phyloP scores from a whole-genome alignment of 129 eudicot species.

The Heracleum sosnowskyi region DNA sequence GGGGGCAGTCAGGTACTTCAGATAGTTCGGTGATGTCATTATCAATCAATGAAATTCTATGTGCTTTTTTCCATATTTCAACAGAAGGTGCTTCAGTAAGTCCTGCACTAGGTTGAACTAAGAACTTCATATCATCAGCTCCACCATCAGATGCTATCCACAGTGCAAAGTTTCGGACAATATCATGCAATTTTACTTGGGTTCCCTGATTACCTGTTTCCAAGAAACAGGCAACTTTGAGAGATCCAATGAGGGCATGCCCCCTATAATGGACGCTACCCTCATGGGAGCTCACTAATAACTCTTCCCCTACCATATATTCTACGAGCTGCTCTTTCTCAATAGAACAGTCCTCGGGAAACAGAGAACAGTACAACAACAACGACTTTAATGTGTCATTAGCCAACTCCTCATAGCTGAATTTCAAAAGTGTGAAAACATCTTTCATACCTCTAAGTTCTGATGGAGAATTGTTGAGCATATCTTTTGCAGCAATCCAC shows the following conservation, averaged over 20 bases:
- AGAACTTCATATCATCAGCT: constrained; percentile 4
- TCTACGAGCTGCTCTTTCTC: constrained; percentile 28
- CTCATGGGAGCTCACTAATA: constrained; percentile 9
- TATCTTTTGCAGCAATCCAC: constrained; percentile 26
- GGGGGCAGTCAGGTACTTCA: constrained; percentile 22
- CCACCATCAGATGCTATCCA: constrained; percentile 26
- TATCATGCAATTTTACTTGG: constrained; percentile 39
- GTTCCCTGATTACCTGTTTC: constrained; percentile 19
- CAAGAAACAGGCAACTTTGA: constrained; percentile 22
- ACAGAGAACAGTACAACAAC: constrained; percentile 26
- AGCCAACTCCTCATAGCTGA: constrained; percentile 28
- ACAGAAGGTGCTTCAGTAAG: constrained; percentile 26
- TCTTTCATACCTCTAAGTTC: constrained; percentile 33
- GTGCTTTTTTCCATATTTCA: constrained; percentile 30
- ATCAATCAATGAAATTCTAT: constrained; percentile 31
- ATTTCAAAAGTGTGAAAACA: constrained; percentile 27
- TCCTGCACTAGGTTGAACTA: constrained; percentile 28
- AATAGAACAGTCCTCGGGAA: constrained; percentile 24
- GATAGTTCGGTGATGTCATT: constrained; percentile 28
- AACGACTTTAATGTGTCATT: constrained; percentile 16
- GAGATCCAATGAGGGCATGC: constrained; percentile 23
- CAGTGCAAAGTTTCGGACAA: constrained; percentile 32
- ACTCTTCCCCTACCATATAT: constrained; percentile 31
- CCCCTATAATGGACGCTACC: constrained; percentile 25
- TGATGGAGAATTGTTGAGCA: constrained; percentile 27